Conservation (phyloP, 768 basidiomycete genomes). For the Chalciporus sphaerocephalus region DNA sequence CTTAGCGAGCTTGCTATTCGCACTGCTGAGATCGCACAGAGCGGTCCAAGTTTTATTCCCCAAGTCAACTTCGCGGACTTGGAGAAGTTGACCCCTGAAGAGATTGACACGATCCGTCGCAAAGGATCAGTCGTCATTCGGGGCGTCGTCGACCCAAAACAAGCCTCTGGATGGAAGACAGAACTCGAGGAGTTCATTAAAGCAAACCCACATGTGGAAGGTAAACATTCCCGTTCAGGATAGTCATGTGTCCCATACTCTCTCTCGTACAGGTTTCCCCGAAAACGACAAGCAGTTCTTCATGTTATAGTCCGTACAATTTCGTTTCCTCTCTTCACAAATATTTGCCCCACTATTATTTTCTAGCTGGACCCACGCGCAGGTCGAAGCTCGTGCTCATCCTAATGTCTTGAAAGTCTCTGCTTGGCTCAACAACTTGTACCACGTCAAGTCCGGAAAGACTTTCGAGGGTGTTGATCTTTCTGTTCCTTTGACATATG, state of each 20-base stretch:
- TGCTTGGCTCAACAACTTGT: conserved; percentile 61
- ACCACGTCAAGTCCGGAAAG: conserved; percentile 40
- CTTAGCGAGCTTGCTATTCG: conserved; percentile 45
- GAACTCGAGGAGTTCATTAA: conserved; percentile 53
- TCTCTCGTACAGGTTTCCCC: conserved; percentile 42
- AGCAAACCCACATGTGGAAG: conserved; percentile 53
- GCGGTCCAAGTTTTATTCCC: conserved; percentile 58
- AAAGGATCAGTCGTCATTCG: conserved; percentile 59
- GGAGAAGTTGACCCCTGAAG: conserved; percentile 40
- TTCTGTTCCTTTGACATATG: conserved; percentile 60
- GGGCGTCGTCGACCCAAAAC: conserved; percentile 52
- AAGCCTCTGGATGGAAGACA: conserved; percentile 56
- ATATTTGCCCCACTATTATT: background rate
- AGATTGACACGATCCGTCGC: conserved; percentile 47
- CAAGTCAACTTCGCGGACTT: conserved; percentile 58
- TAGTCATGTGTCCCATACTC: background rate
- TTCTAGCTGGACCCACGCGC: conserved; percentile 34
- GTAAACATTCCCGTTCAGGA: conserved; percentile 24
- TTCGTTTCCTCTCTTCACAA: background rate
- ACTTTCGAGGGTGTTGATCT: conserved; percentile 55
- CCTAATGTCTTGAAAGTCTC: conserved; percentile 57
- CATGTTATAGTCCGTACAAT: conserved; percentile 54
- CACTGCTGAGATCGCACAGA: conserved; percentile 41
- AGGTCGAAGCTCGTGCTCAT: conserved; percentile 59
- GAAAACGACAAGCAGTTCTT: conserved; percentile 67